Evolutionary conservation across 176 grass and related monocot genomes (phyloP).

Genomic region (Dendrocalamus sinicus): DNA sequence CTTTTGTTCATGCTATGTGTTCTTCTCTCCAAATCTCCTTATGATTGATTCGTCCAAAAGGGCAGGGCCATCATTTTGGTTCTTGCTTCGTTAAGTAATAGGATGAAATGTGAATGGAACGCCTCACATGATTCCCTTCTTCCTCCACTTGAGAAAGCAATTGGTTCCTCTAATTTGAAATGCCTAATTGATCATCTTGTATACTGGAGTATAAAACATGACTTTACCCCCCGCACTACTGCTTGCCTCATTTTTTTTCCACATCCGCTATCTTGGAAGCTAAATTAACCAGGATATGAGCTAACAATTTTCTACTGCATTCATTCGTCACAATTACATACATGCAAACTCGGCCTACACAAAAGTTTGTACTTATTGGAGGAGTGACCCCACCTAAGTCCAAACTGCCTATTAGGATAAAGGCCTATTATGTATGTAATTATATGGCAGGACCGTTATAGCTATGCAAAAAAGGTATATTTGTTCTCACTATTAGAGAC

Average conservation of each 20-base stretch:
- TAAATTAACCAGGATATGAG: not conserved
- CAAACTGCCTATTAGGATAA: no score
- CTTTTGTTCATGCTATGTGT: constrained; percentile 47
- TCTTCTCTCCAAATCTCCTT: constrained; percentile 6
- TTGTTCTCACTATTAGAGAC: no score
- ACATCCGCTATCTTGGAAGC: not conserved
- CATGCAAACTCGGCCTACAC: constrained; percentile 32
- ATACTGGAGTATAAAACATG: no score
- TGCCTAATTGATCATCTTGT: constrained; percentile 7
- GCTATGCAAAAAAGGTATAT: no score
- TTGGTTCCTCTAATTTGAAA: constrained; percentile 41
- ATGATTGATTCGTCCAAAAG: constrained; percentile 14
- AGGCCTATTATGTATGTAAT: no score
- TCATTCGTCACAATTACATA: not conserved
- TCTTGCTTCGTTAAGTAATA: not conserved
- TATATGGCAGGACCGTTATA: no score
- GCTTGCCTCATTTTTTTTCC: not conserved
- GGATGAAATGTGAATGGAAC: constrained; percentile 40
- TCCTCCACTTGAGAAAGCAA: constrained; percentile 37
- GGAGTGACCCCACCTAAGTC: no score
- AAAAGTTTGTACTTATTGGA: constrained; percentile 19
- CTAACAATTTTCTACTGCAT: not conserved
- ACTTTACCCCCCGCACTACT: not conserved
- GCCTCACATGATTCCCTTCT: constrained; percentile 38
- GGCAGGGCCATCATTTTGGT: constrained; percentile 36